Evolutionary conservation across 768 basidiomycete species (phyloP).

Genomic region (Termitomyces sp.): DNA sequence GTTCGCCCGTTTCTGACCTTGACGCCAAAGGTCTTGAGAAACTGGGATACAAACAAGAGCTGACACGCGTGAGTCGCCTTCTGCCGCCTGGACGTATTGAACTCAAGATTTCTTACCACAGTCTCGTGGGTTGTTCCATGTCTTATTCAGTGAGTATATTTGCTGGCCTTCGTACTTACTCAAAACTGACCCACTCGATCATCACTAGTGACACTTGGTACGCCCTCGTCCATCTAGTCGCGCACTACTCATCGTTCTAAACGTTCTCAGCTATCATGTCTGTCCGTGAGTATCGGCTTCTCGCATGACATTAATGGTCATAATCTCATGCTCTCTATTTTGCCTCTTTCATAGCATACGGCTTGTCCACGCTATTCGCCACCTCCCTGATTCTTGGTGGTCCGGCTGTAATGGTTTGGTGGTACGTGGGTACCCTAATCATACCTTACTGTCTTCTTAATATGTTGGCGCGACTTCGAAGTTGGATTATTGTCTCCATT

Average conservation of each 20-base stretch:
- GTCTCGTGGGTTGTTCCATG: slow-evolving; percentile 49
- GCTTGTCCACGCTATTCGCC: slow-evolving; percentile 52
- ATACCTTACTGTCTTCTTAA: not conserved
- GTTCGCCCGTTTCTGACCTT: not conserved
- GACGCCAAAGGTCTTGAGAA: slow-evolving; percentile 36
- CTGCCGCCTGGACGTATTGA: not conserved
- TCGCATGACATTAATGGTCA: not conserved
- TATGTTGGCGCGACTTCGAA: slow-evolving; percentile 11
- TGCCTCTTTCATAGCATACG: slow-evolving; percentile 36
- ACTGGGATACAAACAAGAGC: slow-evolving; percentile 54
- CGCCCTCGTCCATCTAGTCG: slow-evolving; percentile 5
- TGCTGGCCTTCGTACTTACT: not conserved
- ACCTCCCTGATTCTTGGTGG: slow-evolving; percentile 54
- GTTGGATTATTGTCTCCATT: slow-evolving; percentile 49
- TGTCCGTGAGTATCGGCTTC: slow-evolving; percentile 42
- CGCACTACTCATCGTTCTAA: slow-evolving; percentile 1
- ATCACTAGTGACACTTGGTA: slow-evolving; percentile 45
- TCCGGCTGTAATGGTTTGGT: slow-evolving; percentile 56
- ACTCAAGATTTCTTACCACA: slow-evolving; percentile 11
- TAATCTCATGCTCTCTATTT: not conserved
- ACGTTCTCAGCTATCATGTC: slow-evolving; percentile 49
- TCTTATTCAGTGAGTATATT: slow-evolving; percentile 46
- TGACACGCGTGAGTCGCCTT: slow-evolving; percentile 37
- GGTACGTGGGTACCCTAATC: slow-evolving; percentile 31
- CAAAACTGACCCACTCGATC: not conserved